phyloP scores from a whole-genome alignment of 306 rosid species.

The Trichosanthes cucumerina region DNA sequence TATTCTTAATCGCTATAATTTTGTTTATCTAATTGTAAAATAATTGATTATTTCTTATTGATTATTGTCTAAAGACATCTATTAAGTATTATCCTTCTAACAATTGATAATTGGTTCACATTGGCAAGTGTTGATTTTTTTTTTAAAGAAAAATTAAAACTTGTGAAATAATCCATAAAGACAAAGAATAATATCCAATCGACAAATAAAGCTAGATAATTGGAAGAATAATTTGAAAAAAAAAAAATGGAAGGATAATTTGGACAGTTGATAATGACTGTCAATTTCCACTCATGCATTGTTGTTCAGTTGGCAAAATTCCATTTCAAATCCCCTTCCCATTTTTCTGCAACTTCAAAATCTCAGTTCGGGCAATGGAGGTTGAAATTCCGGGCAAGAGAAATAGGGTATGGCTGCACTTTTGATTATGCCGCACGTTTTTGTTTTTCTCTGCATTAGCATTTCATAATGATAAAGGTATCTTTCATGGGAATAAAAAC shows the following conservation, averaged over 20 bases:
- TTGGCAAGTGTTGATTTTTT: too few species aligned
- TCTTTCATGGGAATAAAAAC: slow-evolving; percentile 7
- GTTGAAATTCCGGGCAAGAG: background rate
- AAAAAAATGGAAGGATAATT: too few species aligned
- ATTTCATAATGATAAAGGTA: slow-evolving; percentile 4
- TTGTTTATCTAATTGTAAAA: too few species aligned
- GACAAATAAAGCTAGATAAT: background rate
- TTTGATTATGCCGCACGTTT: slow-evolving; percentile 7
- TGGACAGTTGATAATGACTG: background rate
- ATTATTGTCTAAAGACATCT: too few species aligned
- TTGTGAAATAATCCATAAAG: background rate
- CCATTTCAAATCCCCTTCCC: background rate
- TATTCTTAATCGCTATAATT: too few species aligned
- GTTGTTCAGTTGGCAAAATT: background rate
- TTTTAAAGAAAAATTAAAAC: background rate
- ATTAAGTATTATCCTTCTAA: too few species aligned
- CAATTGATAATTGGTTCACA: too few species aligned
- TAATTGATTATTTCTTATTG: too few species aligned
- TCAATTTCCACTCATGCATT: background rate
- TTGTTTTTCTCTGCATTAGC: background rate
- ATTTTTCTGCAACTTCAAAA: background rate
- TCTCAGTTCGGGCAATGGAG: background rate
- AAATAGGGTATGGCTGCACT: background rate
- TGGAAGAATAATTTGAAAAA: background rate
- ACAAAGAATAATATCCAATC: background rate